Conservation (phyloP, 139 green algal genomes). For the Astrephomene gubernaculifera region DNA sequence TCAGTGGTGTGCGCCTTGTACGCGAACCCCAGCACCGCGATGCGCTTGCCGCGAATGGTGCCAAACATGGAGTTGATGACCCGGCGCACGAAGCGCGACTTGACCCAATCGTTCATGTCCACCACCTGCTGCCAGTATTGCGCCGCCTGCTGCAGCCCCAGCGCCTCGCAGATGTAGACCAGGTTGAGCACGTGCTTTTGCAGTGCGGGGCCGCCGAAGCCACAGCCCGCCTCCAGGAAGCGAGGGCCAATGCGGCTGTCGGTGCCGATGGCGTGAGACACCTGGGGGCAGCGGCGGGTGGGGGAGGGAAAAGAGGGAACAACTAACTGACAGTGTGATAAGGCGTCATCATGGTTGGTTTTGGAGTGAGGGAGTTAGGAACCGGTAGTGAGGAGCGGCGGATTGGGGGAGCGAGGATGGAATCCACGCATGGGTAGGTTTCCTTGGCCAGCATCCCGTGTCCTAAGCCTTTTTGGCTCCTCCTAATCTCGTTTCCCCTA, state of each 20-base stretch:
- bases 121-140: slow-evolving; percentile 94
- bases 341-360: too few relatives aligned
- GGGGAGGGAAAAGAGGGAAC: too few relatives aligned
- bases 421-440: too few relatives aligned
- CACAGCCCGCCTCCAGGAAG: slow-evolving; percentile 94
- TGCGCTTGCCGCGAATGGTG: slow-evolving; percentile 94
- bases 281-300: slow-evolving; percentile 63
- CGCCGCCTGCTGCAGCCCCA: slow-evolving; percentile 90
- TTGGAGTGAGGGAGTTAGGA: too few relatives aligned
- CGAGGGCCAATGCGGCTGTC: slow-evolving; percentile 94
- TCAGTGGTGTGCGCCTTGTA: slow-evolving; percentile 98
- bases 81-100: slow-evolving; percentile 91
- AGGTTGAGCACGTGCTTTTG: slow-evolving; percentile 99
- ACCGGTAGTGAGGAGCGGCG: too few relatives aligned
- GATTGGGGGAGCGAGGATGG: too few relatives aligned
- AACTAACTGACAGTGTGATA: too few relatives aligned
- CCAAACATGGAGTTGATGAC: slow-evolving; percentile 98
- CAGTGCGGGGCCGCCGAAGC: slow-evolving; percentile 98
- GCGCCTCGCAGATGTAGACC: slow-evolving; percentile 94
- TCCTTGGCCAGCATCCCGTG: too few relatives aligned
- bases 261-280: slow-evolving; percentile 90
- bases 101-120: slow-evolving; percentile 98
- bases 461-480: background rate
- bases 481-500: background rate
- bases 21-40: slow-evolving; percentile 94